Conservation (phyloP, 2,329 filamentous ascomycete species). For the Escovopsis sp. region DNA sequence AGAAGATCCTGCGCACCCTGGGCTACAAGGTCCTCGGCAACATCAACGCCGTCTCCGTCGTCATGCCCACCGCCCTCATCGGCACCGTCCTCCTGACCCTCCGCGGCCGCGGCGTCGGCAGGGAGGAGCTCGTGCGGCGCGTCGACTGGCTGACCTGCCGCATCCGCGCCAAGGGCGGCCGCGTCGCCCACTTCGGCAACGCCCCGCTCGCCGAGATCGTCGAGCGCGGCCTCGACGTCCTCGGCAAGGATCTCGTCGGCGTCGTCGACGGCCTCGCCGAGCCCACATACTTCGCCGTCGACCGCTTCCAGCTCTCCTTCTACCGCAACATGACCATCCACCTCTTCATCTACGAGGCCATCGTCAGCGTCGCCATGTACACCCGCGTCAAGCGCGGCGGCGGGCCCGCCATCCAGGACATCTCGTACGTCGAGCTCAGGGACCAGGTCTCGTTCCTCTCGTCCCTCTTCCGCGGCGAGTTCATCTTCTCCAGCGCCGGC, state of each 20-base stretch:
- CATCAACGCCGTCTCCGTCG: conserved; percentile 90
- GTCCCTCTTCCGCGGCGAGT: conserved; percentile 86
- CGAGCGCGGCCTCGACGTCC: conserved; percentile 76
- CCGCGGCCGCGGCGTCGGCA: conserved; percentile 80
- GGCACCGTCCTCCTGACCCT: conserved; percentile 87
- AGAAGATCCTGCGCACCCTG: conserved; percentile 68
- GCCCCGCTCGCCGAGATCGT: conserved; percentile 69
- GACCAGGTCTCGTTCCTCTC: conserved; percentile 82
- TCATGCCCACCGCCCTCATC: conserved; percentile 95
- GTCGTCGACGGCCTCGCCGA: conserved; percentile 67
- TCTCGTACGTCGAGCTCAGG: conserved; percentile 56
- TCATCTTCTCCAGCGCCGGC: conserved; percentile 87
- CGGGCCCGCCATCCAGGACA: conserved; percentile 66
- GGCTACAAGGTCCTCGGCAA: conserved; percentile 87
- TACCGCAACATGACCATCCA: conserved; percentile 99
- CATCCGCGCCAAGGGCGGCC: conserved; percentile 72
- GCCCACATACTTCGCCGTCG: conserved; percentile 86
- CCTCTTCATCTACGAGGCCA: conserved; percentile 83
- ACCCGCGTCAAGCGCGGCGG: conserved; percentile 81
- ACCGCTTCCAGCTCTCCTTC: conserved; percentile 92
- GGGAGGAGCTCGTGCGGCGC: conserved; percentile 67
- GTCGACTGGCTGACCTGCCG: conserved; percentile 82
- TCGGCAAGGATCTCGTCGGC: conserved; percentile 80
- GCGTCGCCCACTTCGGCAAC: conserved; percentile 84
- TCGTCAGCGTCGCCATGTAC: conserved; percentile 85